A percentile compares a stretch with the other conserved stretches of the same genome.
phyloP scores from a whole-genome alignment of 2,329 filamentous ascomycete genomes.

The Diaporthe ampelina region DNA sequence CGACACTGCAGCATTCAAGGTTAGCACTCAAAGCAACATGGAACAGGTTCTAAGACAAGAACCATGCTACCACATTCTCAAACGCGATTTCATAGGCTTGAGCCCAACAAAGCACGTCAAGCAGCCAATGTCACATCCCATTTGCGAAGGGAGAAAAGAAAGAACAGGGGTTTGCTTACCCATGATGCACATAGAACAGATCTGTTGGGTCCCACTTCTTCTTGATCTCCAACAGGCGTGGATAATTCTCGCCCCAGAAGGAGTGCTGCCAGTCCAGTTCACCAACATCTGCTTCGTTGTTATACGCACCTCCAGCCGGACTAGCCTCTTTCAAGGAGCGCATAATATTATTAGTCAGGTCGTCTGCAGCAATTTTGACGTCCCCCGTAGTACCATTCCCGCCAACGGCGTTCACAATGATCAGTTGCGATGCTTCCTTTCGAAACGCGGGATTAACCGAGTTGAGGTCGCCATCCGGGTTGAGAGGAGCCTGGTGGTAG shows the following conservation, averaged over 20 bases:
- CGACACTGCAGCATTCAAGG: slow-evolving; percentile 19
- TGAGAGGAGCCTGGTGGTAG: slow-evolving; percentile 49
- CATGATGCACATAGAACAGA: slow-evolving; percentile 52
- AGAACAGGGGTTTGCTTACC: not conserved
- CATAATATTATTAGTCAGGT: slow-evolving; percentile 47
- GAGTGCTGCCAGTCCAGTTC: slow-evolving; percentile 47
- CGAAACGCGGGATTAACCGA: slow-evolving; percentile 66
- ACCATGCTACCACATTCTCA: not conserved
- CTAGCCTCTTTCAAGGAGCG: slow-evolving; percentile 47
- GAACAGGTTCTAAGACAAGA: not conserved
- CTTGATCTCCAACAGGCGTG: slow-evolving; percentile 52
- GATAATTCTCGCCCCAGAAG: slow-evolving; percentile 52
- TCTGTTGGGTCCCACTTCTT: slow-evolving; percentile 53
- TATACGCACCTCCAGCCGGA: slow-evolving; percentile 48
- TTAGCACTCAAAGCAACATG: not conserved
- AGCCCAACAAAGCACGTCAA: not conserved
- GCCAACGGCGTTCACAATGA: slow-evolving; percentile 45
- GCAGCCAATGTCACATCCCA: not conserved
- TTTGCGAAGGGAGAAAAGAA: not conserved
- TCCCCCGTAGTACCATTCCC: slow-evolving; percentile 47
- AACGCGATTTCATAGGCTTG: not conserved
- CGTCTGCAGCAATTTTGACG: slow-evolving; percentile 45
- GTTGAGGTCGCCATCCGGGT: slow-evolving; percentile 52
- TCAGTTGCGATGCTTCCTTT: slow-evolving; percentile 49
- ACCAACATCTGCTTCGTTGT: slow-evolving; percentile 55